Base-by-base conservation (phyloP, 2,329 filamentous ascomycete species). In the Talaromyces sp. region DNA sequence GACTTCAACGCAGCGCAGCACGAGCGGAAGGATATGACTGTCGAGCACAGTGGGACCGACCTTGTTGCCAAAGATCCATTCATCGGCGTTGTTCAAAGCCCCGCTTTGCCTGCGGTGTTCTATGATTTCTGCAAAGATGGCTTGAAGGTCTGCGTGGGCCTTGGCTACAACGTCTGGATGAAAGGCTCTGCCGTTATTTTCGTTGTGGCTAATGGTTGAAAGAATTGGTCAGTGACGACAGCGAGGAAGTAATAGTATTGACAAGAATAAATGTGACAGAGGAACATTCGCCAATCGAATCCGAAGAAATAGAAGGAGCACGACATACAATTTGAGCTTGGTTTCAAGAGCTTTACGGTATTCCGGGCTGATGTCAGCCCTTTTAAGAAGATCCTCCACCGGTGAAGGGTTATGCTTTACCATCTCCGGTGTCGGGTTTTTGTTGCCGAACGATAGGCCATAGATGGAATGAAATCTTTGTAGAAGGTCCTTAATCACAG, bases 311-410 rank as follows among this genome's bases (percentile, higher is more conserved):
- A 10, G 36, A n/a, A 31, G 7, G 17, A 25, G 17, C 10, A 28
- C 25, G n/a, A 35, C 50, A 17, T 50, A 58, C 57, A 55, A 58
- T 41, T 55, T 43, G 50, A 58, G 41, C 25, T 58, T 58, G 11
- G 31, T 31, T 21, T 58, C 57, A 33, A 58, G 57, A n/a, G 41
- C 39, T 21, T 19, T 43, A 25, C 57, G 57, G 17, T 58, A 58
- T 39, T 37, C 57, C 15, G 57, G 51, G n/a, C 57, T 58, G 33
- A 58, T 43, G 46, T 55, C 57, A 21, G 57, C 55, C 40, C 40
- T n/a, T 41, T 58, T 55, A 9, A 58, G 51, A 19, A 58, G n/a
- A 22, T 33, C 40, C 21, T 58, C 51, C 2, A 46, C 57, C 3
- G 57, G 57, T 28, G 57, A 58, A 28, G 50, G 57, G 5, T 58